A percentile compares a stretch with the other conserved stretches of the same genome.
Evolutionary conservation across 1,284 basidiomycete species (phyloP).

Genomic region (Cryptococcus hybrid): DNA sequence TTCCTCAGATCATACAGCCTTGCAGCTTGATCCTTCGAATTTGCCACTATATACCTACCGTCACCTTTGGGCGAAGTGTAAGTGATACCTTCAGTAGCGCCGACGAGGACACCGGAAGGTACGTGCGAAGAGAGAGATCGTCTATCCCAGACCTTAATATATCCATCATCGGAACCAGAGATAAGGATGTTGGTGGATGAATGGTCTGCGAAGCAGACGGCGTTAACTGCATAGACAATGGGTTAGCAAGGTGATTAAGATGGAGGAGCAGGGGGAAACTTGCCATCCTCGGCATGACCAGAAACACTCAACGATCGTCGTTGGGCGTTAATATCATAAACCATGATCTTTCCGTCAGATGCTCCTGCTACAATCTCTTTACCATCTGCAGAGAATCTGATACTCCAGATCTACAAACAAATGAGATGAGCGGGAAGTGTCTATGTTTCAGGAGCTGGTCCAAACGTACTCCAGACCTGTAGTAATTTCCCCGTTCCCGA

Average conservation of each 20-base stretch:
- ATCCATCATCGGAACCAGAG: constrained; percentile 90
- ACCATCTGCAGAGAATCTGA: constrained; percentile 93
- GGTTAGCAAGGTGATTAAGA: background rate
- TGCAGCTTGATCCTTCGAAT: constrained; percentile 93
- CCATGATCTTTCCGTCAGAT: constrained; percentile 54
- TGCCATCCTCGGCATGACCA: constrained; percentile 76
- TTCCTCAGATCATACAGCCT: constrained; percentile 93
- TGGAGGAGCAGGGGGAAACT: background rate
- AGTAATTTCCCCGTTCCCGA: constrained; percentile 41
- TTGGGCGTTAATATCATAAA: constrained; percentile 85
- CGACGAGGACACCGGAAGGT: constrained; percentile 87
- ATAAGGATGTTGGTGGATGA: constrained; percentile 89
- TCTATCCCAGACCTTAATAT: constrained; percentile 96
- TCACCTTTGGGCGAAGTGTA: constrained; percentile 84
- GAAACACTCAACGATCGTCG: constrained; percentile 74
- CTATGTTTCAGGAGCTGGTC: background rate
- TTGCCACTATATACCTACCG: constrained; percentile 93
- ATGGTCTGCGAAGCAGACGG: constrained; percentile 92
- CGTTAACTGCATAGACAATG: constrained; percentile 63
- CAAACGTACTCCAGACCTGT: constrained; percentile 56
- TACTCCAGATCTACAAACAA: constrained; percentile 70
- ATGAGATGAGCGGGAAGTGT: background rate
- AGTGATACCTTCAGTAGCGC: constrained; percentile 93
- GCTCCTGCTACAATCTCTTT: constrained; percentile 74
- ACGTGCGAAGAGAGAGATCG: constrained; percentile 76